Conservation (phyloP, 2,329 filamentous ascomycete species). For the Daldinia eschscholtzii region DNA sequence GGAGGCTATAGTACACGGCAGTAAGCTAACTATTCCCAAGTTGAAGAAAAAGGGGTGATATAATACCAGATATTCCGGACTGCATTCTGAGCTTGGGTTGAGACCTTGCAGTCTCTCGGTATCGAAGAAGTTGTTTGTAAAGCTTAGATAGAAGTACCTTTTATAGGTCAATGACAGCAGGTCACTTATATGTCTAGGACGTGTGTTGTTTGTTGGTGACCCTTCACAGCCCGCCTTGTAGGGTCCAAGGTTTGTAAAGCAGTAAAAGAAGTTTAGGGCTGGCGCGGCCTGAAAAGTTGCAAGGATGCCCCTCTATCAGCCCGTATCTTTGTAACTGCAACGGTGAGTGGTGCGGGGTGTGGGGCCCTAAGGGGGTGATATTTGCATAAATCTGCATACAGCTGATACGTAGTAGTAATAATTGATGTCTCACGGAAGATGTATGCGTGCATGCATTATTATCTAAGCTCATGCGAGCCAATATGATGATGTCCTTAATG, state of each 20-base stretch:
- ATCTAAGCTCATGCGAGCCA: neutral
- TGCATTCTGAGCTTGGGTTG: constrained; percentile 70
- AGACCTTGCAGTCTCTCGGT: neutral
- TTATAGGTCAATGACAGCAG: neutral
- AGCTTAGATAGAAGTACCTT: neutral
- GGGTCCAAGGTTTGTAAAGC: neutral
- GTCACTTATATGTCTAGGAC: neutral
- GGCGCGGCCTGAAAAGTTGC: constrained; percentile 10
- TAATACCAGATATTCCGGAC: constrained; percentile 79
- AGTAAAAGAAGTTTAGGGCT: neutral
- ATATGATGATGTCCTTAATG: neutral
- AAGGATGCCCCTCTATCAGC: constrained; percentile 35
- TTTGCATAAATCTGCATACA: neutral
- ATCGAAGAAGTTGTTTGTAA: neutral
- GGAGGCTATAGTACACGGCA: constrained; percentile 67
- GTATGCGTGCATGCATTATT: neutral
- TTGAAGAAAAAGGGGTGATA: neutral
- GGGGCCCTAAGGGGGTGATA: constrained; percentile 15
- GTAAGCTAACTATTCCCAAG: constrained; percentile 10
- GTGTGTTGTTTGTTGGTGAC: neutral
- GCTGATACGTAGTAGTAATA: too few species aligned
- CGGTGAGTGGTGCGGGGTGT: constrained; percentile 26
- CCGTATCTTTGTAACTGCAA: neutral
- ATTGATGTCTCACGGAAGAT: neutral
- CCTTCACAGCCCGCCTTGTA: neutral